Evolutionary conservation across 2,329 filamentous ascomycete genomes (phyloP), one percentile per base, ranked within the genome.

Genomic region (Fusarium acutatum): DNA sequence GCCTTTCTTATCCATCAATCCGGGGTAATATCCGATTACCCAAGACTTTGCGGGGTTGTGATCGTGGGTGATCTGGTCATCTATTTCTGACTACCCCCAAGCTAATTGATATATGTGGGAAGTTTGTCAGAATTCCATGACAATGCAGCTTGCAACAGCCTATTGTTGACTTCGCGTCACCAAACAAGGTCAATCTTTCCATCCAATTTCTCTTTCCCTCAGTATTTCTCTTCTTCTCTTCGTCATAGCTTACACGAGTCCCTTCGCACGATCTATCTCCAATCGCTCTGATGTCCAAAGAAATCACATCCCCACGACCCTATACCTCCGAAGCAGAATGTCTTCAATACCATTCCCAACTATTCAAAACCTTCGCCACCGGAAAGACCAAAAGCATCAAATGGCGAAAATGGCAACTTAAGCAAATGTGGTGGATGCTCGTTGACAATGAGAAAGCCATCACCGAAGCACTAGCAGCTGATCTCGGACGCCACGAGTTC

Each of bases 381-480:
- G 60, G 72, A 24, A 78, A 72, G 26, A 85, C 83, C 30, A 83
- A 83, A 40, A 69, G 74, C 10, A 69, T 83, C 8, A 76, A 77
- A 59, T 85, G 82, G 81, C 78, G 82, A n/a, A 82, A 82, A 64
- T 81, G 79, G 76, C 83, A 85, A 71, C 78, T 85, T 11, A 82
- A 83, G 62, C 81, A 84, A 71, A 57, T 82, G 4, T 85, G 80
- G 80, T 83, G 82, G 82, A 78, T 85, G 75, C 50, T 85, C 24
- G 79, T 82, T 38, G 83, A 84, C 61, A 84, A 84, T 60, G 75
- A 82, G 53, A 65, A 78, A 13, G 70, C 73, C 32, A 78, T 84
- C 26, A 41, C 75, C 10, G 75, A 81, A 6, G 82, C 79, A 10
- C 66, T 85, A 17, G 63, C 80, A 15, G 44, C 74, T 22, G 83